Conservation (phyloP, 352 stramenopile species). For the Pythium folliculosum region DNA sequence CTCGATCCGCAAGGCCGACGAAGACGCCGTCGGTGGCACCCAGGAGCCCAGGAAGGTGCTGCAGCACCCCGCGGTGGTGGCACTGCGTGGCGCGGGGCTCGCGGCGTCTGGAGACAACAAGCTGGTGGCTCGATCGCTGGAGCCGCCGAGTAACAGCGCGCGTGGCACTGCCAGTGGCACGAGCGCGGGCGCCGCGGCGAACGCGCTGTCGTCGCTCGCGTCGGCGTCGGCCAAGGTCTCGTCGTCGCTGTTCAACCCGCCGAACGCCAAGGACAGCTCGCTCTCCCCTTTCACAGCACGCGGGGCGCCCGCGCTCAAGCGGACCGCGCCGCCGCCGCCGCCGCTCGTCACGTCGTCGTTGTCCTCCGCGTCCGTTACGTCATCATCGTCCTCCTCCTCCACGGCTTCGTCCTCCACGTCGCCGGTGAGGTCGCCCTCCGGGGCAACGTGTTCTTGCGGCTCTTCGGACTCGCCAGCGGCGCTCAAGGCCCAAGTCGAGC, state of each 20-base stretch:
- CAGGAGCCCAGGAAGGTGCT: slow-evolving; percentile 15
- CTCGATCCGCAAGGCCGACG: slow-evolving; percentile 29
- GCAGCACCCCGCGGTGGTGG: slow-evolving; percentile 19
- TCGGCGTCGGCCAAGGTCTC: slow-evolving; percentile 19
- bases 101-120: background rate
- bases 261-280: slow-evolving; percentile 29
- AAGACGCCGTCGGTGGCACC: background rate
- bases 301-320: background rate
- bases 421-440: background rate
- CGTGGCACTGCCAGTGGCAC: no score
- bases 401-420: background rate
- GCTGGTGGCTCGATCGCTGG: slow-evolving; percentile 18
- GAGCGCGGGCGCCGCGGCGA: background rate
- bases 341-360: slow-evolving; percentile 1
- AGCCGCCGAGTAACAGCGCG: background rate
- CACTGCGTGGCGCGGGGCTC: slow-evolving; percentile 4
- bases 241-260: slow-evolving; percentile 26
- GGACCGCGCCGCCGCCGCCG: background rate
- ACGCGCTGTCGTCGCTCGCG: slow-evolving; percentile 8
- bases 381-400: background rate
- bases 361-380: slow-evolving; percentile 2
- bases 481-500: slow-evolving; percentile 24
- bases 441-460: background rate
- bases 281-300: slow-evolving; percentile 14
- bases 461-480: slow-evolving; percentile 7